Base-by-base conservation (phyloP, 2,329 filamentous ascomycete species). In the Ascochyta koolunga region DNA sequence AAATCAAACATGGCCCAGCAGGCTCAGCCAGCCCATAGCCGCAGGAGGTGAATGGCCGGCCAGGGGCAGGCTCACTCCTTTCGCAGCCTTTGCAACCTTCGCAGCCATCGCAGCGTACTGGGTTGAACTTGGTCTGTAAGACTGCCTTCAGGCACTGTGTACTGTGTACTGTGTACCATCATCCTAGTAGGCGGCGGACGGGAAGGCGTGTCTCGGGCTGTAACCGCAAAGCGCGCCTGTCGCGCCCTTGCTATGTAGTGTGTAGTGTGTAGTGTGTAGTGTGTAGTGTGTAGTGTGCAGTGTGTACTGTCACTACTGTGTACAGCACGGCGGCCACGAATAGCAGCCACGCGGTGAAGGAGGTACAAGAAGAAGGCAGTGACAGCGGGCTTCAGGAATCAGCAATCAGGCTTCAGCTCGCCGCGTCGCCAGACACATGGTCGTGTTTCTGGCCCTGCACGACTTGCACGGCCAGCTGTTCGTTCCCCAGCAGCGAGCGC, bases 1-100 rank as follows among this genome's bases (percentile, higher is more conserved):
- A 64, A 67, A 65, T 59, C 61, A 65, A 64, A 64, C 60, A 62
- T 62, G 60, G 46, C 49, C 44, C 31, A 55, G 43, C 55, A 55
- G 56, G 55, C 50, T 60, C 62, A 59, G 57, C 54, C 61, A 56
- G 62, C 56, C 61, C 45, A 39, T n/a, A 11, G 25, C 2, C 25
- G 25, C 25, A 22, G 19, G 22, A 21, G n/a, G 25, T 16, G 40
- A 36, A 16, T 31, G 50, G 39, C 36, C 31, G 27, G 27, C 25
- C 25, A 27, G 25, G 25, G 25, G 25, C 25, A 10, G 25, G 4
- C 10, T 27, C 25, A 10, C 8, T 10, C 25, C 25, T 27, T n/a
- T 35, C 31, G 31, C 31, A 35, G 21, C 42, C 31, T 22, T 40
- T 18, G n/a, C n/a, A n/a, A n/a, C n/a, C n/a, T 37, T 25, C 36